A percentile compares a stretch with the other conserved stretches of the same genome.
Conservation (phyloP, 768 basidiomycete genomes). For the Boletus reticulatus region DNA sequence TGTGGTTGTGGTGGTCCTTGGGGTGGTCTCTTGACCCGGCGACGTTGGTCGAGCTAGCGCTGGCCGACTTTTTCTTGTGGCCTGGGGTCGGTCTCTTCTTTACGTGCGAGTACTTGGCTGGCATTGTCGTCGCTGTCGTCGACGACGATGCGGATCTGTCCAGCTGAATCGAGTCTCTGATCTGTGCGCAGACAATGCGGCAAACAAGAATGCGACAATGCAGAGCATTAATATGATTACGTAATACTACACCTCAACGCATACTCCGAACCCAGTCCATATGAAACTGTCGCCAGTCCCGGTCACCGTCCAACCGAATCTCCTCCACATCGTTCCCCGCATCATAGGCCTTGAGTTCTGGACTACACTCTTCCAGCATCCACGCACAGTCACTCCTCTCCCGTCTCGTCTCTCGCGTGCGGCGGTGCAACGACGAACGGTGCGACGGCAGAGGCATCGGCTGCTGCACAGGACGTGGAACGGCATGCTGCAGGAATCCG, state of each 20-base stretch:
- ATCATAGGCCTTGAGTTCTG: slow-evolving; percentile 23
- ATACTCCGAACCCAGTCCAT: slow-evolving; percentile 36
- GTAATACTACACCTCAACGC: slow-evolving; percentile 12
- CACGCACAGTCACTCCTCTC: slow-evolving; percentile 35
- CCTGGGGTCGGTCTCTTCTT: slow-evolving; percentile 58
- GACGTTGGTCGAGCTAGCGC: slow-evolving; percentile 27
- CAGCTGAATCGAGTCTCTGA: slow-evolving; percentile 1
- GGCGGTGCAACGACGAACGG: slow-evolving; percentile 26
- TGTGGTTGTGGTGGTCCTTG: slow-evolving; percentile 32
- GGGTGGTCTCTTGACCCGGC: slow-evolving; percentile 14
- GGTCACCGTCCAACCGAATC: slow-evolving; percentile 1
- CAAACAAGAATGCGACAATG: not conserved
- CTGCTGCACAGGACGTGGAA: slow-evolving; percentile 31
- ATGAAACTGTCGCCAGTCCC: slow-evolving; percentile 57
- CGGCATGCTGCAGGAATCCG: slow-evolving; percentile 18
- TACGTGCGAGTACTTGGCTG: slow-evolving; percentile 73
- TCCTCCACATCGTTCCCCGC: slow-evolving; percentile 36
- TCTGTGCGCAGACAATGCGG: slow-evolving; percentile 18
- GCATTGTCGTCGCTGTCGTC: slow-evolving; percentile 41
- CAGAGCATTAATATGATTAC: slow-evolving; percentile 6
- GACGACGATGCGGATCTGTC: slow-evolving; percentile 18
- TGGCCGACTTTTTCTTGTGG: slow-evolving; percentile 43
- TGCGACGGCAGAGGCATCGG: slow-evolving; percentile 32
- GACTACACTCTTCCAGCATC: slow-evolving; percentile 41
- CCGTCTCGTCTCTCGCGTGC: slow-evolving; percentile 3